phyloP scores from a whole-genome alignment of 2,329 filamentous ascomycete species.

The Fusarium drepaniforme region DNA sequence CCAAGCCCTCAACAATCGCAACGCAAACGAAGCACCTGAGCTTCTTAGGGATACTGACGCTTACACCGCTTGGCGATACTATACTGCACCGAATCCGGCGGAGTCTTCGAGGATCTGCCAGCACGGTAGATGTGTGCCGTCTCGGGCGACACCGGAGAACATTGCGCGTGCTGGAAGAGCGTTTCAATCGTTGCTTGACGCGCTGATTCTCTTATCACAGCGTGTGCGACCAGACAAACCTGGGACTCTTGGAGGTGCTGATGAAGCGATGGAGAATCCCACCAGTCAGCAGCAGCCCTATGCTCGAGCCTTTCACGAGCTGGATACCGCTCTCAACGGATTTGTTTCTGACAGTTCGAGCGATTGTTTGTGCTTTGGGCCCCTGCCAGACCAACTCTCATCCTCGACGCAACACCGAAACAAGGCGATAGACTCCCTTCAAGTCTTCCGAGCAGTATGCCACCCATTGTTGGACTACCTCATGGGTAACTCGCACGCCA shows the following conservation, averaged over 20 bases:
- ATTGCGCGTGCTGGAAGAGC: neutral
- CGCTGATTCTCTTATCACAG: neutral
- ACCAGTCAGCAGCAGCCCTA: neutral
- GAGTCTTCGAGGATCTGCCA: neutral
- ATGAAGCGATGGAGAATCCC: neutral
- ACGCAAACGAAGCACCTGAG: neutral
- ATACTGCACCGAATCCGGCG: neutral
- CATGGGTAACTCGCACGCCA: neutral
- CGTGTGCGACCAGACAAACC: neutral
- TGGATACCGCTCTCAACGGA: neutral
- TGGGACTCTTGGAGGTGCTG: neutral
- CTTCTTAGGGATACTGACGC: neutral
- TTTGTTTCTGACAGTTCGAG: neutral
- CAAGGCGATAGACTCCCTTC: neutral
- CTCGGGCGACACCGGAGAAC: neutral
- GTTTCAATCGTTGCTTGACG: neutral
- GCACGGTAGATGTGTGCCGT: neutral
- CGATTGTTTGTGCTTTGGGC: neutral
- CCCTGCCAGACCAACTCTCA: neutral
- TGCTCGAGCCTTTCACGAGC: neutral
- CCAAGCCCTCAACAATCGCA: neutral
- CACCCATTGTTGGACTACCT: neutral
- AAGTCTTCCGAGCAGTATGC: neutral
- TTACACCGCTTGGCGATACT: neutral
- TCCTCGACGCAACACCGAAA: neutral